phyloP scores from a whole-genome alignment of 805 yeast species.

The Wickerhamomyces hampshirensis region DNA sequence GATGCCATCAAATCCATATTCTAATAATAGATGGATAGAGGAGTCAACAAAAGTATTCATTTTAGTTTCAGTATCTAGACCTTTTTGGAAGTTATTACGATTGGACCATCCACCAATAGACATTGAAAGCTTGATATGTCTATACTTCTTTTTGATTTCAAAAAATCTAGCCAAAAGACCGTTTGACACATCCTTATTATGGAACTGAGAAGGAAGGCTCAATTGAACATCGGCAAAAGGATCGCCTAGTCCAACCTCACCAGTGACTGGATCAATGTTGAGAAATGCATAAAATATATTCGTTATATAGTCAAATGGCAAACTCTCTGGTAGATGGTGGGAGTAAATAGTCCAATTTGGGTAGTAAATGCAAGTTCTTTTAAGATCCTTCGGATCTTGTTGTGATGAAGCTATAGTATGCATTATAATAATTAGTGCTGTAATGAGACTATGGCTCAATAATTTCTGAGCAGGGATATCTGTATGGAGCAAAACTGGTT shows the following conservation, averaged over 20 bases:
- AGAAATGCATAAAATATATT: conserved; percentile 79
- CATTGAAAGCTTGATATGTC: conserved; percentile 52
- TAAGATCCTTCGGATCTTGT: conserved; percentile 3
- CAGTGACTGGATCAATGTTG: conserved; percentile 47
- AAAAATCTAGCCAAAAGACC: conserved; percentile 50
- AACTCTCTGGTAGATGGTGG: conserved; percentile 52
- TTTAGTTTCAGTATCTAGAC: conserved; percentile 32
- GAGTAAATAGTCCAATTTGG: conserved; percentile 65
- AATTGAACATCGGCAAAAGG: conserved; percentile 58
- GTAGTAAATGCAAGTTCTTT: conserved; percentile 38
- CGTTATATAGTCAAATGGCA: conserved; percentile 54
- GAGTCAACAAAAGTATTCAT: conserved; percentile 45
- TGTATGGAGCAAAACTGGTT: too few species aligned
- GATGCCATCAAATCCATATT: conserved; percentile 78
- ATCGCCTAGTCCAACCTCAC: conserved; percentile 53
- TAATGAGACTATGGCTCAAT: too few species aligned
- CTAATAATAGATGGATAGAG: conserved; percentile 40
- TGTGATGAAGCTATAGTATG: neutral
- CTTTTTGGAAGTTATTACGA: conserved; percentile 43
- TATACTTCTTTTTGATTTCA: conserved; percentile 37
- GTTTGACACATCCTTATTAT: conserved; percentile 17
- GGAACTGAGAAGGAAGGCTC: conserved; percentile 13
- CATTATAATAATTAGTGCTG: too few species aligned
- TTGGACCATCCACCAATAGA: conserved; percentile 84
- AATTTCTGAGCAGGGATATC: too few species aligned